Conservation (phyloP, 2,329 filamentous ascomycete species). For the Fusarium brevicatenulatum region DNA sequence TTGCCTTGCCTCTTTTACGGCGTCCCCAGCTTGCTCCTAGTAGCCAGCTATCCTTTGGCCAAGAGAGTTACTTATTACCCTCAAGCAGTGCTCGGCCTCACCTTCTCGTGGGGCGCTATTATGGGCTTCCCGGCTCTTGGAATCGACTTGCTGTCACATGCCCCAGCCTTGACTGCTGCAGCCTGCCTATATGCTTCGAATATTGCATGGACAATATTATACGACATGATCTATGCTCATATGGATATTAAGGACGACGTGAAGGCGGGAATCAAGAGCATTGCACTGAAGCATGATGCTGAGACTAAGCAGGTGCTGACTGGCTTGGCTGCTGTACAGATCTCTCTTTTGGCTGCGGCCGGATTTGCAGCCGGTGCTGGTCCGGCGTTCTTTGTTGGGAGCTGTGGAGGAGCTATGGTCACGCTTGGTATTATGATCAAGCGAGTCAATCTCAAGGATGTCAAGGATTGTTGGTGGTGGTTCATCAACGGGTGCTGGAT, state of each 20-base stretch:
- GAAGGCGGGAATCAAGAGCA: constrained; percentile 89
- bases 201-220: constrained; percentile 86
- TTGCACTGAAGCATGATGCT: constrained; percentile 80
- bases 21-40: constrained; percentile 77
- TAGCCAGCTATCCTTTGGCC: constrained; percentile 81
- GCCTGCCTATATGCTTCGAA: constrained; percentile 80
- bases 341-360: constrained; percentile 75
- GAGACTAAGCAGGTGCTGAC: constrained; percentile 81
- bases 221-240: constrained; percentile 94
- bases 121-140: constrained; percentile 89
- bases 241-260: constrained; percentile 90
- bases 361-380: constrained; percentile 75
- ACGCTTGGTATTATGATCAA: constrained; percentile 74
- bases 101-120: constrained; percentile 89
- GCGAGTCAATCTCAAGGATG: constrained; percentile 71
- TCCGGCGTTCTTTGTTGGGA: constrained; percentile 73
- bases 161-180: constrained; percentile 71
- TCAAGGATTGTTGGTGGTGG: constrained; percentile 80
- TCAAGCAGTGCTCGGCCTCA: constrained; percentile 82
- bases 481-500: constrained; percentile 77
- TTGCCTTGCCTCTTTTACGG: constrained; percentile 79
- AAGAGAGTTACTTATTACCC: constrained; percentile 91
- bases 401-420: constrained; percentile 71
- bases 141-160: constrained; percentile 75
- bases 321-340: constrained; percentile 74